Evolutionary conservation across 2,329 filamentous ascomycete genomes (phyloP), one percentile per base, ranked within the genome.

Genomic region (Colletotrichum destructivum): DNA sequence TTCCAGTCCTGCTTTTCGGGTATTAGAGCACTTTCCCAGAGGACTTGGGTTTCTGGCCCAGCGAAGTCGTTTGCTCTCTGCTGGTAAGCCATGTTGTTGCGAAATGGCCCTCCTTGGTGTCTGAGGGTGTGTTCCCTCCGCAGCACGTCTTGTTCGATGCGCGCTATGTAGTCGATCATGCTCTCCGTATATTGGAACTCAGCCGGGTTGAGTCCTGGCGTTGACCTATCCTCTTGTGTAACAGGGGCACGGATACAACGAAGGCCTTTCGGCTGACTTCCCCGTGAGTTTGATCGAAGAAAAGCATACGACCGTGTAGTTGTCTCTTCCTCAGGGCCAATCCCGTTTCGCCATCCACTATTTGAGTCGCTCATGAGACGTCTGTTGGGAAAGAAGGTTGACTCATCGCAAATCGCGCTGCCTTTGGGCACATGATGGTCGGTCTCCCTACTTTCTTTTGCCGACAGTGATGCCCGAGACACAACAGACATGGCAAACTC

Each of bases 81-180:
- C 18, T 42, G 49, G 16, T 46, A 15, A 12, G 9, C 13, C 16
- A 47, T 31, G 18, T 4, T 13, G 9, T 55, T 16, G 9, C 42
- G 12, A 42, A 23, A 18, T 4, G 52, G n/a, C 6, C 18, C 15
- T 15, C 44, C 13, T 31, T 4, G 11, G 8, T 31, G 31, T 31
- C 26, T 62, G 57, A 12, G 11, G 31, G 31, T 9, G 40, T 47
- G 18, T 16, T 60, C 54, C 2, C 46, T 46, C 9, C 44, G 35
- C 11, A 72, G 47, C 47, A 73, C 69, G 62, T 82, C 80, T 49
- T 57, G 73, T 66, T 83, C 81, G 54, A 82, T 80, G 62, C 78
- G 79, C 16, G 71, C 66, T 51, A 82, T 82, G 68, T 79, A 82
- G 16, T 82, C 79, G n/a, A 72, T 73, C 65, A 81, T 78, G 21